phyloP scores from a whole-genome alignment of 768 basidiomycete species.

The Lanmaoa rubissima region DNA sequence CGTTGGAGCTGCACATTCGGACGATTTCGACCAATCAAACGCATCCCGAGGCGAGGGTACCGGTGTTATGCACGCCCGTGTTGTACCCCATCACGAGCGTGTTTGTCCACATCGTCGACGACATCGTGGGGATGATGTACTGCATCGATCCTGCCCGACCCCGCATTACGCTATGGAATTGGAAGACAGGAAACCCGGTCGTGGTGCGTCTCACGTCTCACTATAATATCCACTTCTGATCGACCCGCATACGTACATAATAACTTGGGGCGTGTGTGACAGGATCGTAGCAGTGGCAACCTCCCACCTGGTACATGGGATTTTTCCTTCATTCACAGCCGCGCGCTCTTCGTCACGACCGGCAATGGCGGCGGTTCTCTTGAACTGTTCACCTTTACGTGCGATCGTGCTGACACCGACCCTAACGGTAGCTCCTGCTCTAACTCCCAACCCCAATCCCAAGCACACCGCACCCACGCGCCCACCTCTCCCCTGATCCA shows the following conservation, averaged over 20 bases:
- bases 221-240: background rate
- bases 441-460: background rate
- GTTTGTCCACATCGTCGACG: conserved; percentile 52
- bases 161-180: conserved; percentile 45
- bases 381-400: conserved; percentile 41
- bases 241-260: background rate
- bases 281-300: conserved; percentile 29
- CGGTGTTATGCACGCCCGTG: conserved; percentile 28
- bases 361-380: conserved; percentile 36
- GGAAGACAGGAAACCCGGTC: conserved; percentile 39
- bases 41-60: conserved; percentile 39
- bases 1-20: conserved; percentile 41
- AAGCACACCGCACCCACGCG: background rate
- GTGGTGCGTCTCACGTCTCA: conserved; percentile 32
- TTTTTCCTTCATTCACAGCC: conserved; percentile 46
- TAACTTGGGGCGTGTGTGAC: background rate
- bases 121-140: conserved; percentile 51
- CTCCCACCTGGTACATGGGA: conserved; percentile 36
- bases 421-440: background rate
- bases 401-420: background rate
- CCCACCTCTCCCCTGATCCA: conserved; percentile 16
- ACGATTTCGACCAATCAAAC: conserved; percentile 37
- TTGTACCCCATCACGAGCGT: conserved; percentile 28
- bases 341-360: conserved; percentile 44
- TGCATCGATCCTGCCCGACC: conserved; percentile 28